Conservation (phyloP, 2,329 filamentous ascomycete genomes). For the Trichoderma sp. region DNA sequence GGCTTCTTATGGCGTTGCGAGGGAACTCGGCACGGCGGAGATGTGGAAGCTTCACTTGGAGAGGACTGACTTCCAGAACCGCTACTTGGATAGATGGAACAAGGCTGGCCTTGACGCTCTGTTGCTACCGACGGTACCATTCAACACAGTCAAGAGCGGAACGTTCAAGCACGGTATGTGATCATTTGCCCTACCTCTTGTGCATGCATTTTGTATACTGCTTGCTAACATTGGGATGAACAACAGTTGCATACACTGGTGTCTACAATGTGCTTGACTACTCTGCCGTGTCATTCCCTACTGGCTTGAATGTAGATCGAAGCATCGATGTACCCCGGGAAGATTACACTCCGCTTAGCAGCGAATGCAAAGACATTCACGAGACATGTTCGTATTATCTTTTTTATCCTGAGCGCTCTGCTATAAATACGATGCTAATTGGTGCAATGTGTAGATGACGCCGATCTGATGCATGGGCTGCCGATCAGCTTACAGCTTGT, state of each 20-base stretch:
- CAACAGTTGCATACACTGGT: slow-evolving; percentile 48
- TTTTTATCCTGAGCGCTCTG: background rate
- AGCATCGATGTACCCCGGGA: slow-evolving; percentile 34
- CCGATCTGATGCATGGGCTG: slow-evolving; percentile 39
- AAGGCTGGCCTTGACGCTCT: slow-evolving; percentile 57
- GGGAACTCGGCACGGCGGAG: slow-evolving; percentile 41
- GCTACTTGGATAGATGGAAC: slow-evolving; percentile 47
- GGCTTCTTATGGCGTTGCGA: slow-evolving; percentile 31
- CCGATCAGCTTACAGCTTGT: slow-evolving; percentile 45
- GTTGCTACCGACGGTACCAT: slow-evolving; percentile 54
- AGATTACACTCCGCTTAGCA: slow-evolving; percentile 35
- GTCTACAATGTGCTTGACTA: slow-evolving; percentile 51
- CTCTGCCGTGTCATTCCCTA: slow-evolving; percentile 46
- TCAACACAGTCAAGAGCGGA: slow-evolving; percentile 42
- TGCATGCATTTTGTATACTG: background rate
- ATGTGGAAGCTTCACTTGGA: slow-evolving; percentile 50
- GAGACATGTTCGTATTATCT: slow-evolving; percentile 40
- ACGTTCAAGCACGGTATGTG: slow-evolving; percentile 43
- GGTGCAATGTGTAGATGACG: slow-evolving; percentile 34
- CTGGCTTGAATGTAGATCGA: slow-evolving; percentile 41
- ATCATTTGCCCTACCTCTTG: background rate
- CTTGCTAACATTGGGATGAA: background rate
- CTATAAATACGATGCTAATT: background rate
- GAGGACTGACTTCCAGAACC: slow-evolving; percentile 44
- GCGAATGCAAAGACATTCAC: slow-evolving; percentile 38